Percentiles rank a stretch among this genome's conserved stretches.
phyloP scores from a whole-genome alignment of 2,329 filamentous ascomycete genomes.

The Apiospora arundinis region DNA sequence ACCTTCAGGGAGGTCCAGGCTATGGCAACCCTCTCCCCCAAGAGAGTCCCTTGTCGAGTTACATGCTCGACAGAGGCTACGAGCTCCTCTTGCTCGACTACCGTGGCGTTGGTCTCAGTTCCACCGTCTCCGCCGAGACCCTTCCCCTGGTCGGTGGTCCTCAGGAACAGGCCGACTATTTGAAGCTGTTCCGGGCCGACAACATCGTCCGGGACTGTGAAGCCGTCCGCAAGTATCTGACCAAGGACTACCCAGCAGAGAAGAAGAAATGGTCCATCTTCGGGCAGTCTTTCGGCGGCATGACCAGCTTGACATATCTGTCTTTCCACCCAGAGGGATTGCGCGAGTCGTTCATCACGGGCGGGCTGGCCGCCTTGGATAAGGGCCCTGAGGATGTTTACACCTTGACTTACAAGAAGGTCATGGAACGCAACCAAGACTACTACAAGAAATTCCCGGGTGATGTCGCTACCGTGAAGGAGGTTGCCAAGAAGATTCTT shows the following conservation, averaged over 20 bases:
- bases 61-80: constrained; percentile 79
- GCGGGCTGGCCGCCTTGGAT: constrained; percentile 81
- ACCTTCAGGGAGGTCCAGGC: constrained; percentile 86
- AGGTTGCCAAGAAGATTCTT: constrained; percentile 69
- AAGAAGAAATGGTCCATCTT: constrained; percentile 84
- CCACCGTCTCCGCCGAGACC: constrained; percentile 76
- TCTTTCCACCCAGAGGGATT: constrained; percentile 80
- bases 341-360: constrained; percentile 82
- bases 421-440: constrained; percentile 73
- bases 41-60: constrained; percentile 72
- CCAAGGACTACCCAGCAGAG: constrained; percentile 69
- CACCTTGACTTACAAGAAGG: constrained; percentile 70
- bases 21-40: constrained; percentile 79
- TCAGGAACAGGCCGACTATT: constrained; percentile 76
- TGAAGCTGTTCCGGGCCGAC: constrained; percentile 87
- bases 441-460: constrained; percentile 89
- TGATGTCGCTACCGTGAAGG: constrained; percentile 72
- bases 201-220: constrained; percentile 90
- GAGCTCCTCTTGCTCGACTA: constrained; percentile 89
- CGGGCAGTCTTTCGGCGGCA: constrained; percentile 92
- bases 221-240: constrained; percentile 79
- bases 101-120: constrained; percentile 85
- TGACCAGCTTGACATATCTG: constrained; percentile 83
- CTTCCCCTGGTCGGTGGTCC: constrained; percentile 69
- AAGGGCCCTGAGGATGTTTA: constrained; percentile 79